Conservation (phyloP, 2,329 filamentous ascomycete genomes). For the Rhexocercosporidium sp. region DNA sequence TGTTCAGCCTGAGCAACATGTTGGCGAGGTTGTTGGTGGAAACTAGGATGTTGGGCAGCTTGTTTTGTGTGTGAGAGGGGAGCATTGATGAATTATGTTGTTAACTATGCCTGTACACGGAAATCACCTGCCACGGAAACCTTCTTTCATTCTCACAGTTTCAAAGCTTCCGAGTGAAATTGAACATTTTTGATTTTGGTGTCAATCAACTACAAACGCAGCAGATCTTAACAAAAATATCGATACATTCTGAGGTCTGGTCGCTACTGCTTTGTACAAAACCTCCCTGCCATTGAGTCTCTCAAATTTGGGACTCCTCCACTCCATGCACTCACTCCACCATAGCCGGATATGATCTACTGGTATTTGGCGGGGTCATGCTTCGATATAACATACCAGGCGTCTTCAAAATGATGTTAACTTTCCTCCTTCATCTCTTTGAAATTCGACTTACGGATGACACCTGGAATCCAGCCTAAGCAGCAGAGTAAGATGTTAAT, state of each 20-base stretch:
- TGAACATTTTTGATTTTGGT: too few relatives aligned
- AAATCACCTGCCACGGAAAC: too few relatives aligned
- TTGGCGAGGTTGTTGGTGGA: constrained; percentile 11
- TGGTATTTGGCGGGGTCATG: constrained; percentile 33
- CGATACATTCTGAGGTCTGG: too few relatives aligned
- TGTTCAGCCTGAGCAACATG: not conserved
- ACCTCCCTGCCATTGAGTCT: not conserved
- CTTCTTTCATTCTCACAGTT: too few relatives aligned
- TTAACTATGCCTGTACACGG: too few relatives aligned
- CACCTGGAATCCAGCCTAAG: constrained; percentile 44
- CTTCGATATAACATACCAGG: constrained; percentile 39
- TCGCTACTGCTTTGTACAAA: too few relatives aligned
- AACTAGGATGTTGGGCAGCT: not conserved
- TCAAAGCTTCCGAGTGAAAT: too few relatives aligned
- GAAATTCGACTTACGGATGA: constrained; percentile 36
- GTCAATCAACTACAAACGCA: too few relatives aligned
- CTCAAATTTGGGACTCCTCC: too few relatives aligned
- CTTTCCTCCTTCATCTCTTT: not conserved
- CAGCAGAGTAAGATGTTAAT: constrained; percentile 48
- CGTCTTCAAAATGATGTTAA: constrained; percentile 28
- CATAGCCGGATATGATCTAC: not conserved
- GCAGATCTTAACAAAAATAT: too few relatives aligned
- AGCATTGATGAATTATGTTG: too few relatives aligned
- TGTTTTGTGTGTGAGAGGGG: not conserved
- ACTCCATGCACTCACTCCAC: too few relatives aligned